Evolutionary conservation across 2,329 filamentous ascomycete genomes (phyloP).

Genomic region (Epichloe gansuensis): DNA sequence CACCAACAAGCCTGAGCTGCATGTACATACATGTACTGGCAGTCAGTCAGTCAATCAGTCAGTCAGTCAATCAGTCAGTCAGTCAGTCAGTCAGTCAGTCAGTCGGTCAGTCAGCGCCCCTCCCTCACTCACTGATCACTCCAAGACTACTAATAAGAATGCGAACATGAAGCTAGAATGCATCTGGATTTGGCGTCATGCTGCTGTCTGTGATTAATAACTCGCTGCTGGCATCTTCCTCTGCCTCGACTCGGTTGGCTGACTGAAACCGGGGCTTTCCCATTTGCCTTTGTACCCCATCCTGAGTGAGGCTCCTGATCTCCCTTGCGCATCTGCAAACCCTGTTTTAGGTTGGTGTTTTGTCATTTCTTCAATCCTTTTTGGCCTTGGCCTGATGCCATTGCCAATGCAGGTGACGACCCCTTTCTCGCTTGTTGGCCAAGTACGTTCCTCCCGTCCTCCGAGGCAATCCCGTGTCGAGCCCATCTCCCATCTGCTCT

Average conservation of each 20-base stretch:
- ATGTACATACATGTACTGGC: too few species aligned
- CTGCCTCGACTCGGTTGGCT: not conserved
- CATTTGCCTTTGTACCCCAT: not conserved
- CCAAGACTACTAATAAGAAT: too few species aligned
- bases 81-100: too few species aligned
- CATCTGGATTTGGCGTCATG: not conserved
- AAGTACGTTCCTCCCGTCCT: not conserved
- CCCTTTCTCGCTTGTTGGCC: not conserved
- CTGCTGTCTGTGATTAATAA: too few species aligned
- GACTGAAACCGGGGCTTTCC: not conserved
- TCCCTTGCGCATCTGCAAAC: not conserved
- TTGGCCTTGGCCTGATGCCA: not conserved
- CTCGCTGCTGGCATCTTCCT: not conserved
- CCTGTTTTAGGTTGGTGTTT: slow-evolving; percentile 2
- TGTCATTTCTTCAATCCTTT: not conserved
- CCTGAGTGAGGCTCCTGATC: slow-evolving; percentile 1
- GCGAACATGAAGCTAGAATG: not conserved
- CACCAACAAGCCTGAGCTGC: too few species aligned
- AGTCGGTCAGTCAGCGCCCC: too few species aligned
- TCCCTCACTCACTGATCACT: too few species aligned
- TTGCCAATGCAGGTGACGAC: not conserved
- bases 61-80: too few species aligned
- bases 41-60: too few species aligned
- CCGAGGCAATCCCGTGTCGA: slow-evolving; percentile 1
- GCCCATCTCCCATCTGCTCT: not conserved